A percentile compares a stretch with the other conserved stretches of the same genome.
These are phyloP conservation scores for Coemansia sp. DNA, from an alignment of 192 early-diverging fungal genomes.

Conservation along the genomic window DNA sequence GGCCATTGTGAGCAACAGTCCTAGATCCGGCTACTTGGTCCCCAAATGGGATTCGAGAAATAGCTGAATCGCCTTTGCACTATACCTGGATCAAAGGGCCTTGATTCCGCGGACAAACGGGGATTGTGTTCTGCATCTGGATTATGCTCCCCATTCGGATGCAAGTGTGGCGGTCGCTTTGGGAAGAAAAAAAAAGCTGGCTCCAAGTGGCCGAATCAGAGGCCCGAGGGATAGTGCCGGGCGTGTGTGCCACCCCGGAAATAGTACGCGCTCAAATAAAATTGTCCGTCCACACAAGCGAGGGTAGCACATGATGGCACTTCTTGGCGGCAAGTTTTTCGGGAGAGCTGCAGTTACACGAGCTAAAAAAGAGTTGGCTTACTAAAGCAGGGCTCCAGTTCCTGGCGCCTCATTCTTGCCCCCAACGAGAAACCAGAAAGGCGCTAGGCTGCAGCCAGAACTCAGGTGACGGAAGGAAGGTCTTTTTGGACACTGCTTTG, in stretches of 20 bases:
- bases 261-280: not conserved
- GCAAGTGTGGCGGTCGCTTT: not conserved
- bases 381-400: not conserved
- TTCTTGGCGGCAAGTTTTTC: slow-evolving; percentile 3
- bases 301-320: not conserved
- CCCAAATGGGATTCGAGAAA: not conserved
- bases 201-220: slow-evolving; percentile 1
- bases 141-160: not conserved
- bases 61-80: not conserved
- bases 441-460: not conserved
- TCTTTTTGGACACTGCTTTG: not conserved
- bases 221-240: not conserved
- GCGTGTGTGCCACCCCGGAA: not conserved
- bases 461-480: not conserved
- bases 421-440: slow-evolving; percentile 1
- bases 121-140: not conserved
- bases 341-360: slow-evolving; percentile 4
- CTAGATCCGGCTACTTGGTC: not conserved
- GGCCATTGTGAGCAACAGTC: not conserved
- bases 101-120: not conserved
- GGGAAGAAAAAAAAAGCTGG: not conserved
- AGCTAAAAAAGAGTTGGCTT: not conserved
- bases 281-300: not conserved
- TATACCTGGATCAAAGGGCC: not conserved
- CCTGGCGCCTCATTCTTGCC: not conserved